Evolutionary conservation across 371 early-diverging fungal genomes (phyloP).

Genomic region (Entomophthora muscae): DNA sequence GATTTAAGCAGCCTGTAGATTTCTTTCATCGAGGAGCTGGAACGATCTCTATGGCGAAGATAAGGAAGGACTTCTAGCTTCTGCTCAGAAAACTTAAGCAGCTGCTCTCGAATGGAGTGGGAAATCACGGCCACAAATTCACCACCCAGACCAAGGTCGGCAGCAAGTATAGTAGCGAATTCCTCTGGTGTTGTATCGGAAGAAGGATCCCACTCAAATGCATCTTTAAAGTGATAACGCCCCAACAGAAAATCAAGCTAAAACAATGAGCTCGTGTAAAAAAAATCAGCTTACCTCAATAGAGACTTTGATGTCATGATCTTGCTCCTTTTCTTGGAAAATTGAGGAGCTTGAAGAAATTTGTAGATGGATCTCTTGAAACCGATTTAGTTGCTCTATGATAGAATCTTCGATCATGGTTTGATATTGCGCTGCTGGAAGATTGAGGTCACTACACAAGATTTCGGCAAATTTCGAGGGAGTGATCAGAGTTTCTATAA

Average conservation of each 20-base stretch:
- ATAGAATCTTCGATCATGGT: slow-evolving; percentile 65
- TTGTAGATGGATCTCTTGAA: slow-evolving; percentile 13
- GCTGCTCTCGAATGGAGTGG: slow-evolving; percentile 75
- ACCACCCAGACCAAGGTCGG: slow-evolving; percentile 80
- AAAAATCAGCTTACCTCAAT: not conserved
- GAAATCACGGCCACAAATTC: slow-evolving; percentile 78
- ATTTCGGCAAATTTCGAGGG: slow-evolving; percentile 87
- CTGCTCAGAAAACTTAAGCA: slow-evolving; percentile 19
- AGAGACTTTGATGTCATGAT: not conserved
- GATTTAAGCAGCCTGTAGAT: not conserved
- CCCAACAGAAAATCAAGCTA: slow-evolving; percentile 79
- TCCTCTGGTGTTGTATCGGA: slow-evolving; percentile 61
- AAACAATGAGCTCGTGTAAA: not conserved
- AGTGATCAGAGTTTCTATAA: slow-evolving; percentile 54
- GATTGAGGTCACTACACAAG: slow-evolving; percentile 63
- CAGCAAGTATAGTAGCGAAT: slow-evolving; percentile 56
- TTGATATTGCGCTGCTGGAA: slow-evolving; percentile 29
- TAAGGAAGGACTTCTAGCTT: slow-evolving; percentile 1
- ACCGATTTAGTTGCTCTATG: slow-evolving; percentile 42
- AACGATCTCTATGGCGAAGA: not conserved
- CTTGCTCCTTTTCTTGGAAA: not conserved
- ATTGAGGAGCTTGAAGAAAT: not conserved
- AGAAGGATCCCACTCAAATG: slow-evolving; percentile 80
- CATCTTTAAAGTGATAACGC: slow-evolving; percentile 64
- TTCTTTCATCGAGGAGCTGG: not conserved